Conservation (phyloP, 768 basidiomycete species). For the Leccinum truebloodii region DNA sequence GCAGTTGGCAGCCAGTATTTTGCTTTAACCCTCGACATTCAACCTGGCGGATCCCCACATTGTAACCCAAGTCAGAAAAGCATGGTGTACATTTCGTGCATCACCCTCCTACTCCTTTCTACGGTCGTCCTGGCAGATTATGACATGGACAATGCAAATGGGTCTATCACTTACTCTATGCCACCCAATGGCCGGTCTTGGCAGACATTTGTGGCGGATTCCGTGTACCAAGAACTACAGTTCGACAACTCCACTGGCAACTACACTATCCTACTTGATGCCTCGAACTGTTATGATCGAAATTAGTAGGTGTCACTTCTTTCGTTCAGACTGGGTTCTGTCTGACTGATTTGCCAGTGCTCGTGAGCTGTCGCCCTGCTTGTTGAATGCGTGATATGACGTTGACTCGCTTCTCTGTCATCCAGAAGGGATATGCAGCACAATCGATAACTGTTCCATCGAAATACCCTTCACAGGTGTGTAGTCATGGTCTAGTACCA, state of each 20-base stretch:
- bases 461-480: conserved; percentile 25
- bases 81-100: conserved; percentile 1
- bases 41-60: not conserved
- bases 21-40: not conserved
- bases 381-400: not conserved
- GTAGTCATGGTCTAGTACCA: not conserved
- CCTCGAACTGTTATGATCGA: conserved; percentile 21
- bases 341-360: conserved; percentile 16
- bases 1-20: not conserved
- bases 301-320: conserved; percentile 24
- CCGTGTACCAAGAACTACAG: conserved; percentile 1
- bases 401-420: not conserved
- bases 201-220: not conserved
- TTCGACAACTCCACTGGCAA: conserved; percentile 24
- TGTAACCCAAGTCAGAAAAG: not conserved
- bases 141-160: conserved; percentile 25
- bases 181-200: conserved; percentile 10
- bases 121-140: conserved; percentile 22
- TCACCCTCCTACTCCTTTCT: conserved; percentile 13
- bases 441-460: conserved; percentile 16
- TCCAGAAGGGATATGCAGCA: conserved; percentile 19
- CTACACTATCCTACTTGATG: conserved; percentile 16
- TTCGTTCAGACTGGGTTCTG: not conserved
- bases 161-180: conserved; percentile 23
- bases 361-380: conserved; percentile 7